phyloP scores from a whole-genome alignment of 2,329 filamentous ascomycete species.

The Phaeoacremonium minimum region DNA sequence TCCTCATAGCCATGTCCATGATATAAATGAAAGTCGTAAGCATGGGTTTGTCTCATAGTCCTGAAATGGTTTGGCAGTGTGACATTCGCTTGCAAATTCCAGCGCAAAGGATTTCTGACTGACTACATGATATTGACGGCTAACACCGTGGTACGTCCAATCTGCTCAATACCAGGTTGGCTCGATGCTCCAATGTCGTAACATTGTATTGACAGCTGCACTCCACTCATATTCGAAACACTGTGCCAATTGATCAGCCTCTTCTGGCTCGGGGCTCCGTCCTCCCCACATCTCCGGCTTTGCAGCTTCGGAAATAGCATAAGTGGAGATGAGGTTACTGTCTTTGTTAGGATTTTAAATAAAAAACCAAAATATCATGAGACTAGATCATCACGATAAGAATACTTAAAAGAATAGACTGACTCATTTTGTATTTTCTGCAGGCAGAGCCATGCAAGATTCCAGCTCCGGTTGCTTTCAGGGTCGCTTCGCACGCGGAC shows the following conservation, averaged over 20 bases:
- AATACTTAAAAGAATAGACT: constrained; percentile 24
- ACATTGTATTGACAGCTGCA: constrained; percentile 58
- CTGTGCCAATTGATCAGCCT: constrained; percentile 53
- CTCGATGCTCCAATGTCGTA: constrained; percentile 62
- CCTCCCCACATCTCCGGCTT: constrained; percentile 69
- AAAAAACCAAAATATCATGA: constrained; percentile 3
- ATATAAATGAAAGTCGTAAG: too few relatives aligned
- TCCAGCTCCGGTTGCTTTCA: constrained; percentile 67
- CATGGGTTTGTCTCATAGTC: too few relatives aligned
- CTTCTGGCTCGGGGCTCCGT: constrained; percentile 47
- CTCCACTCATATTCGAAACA: constrained; percentile 67
- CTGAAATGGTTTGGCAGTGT: too few relatives aligned
- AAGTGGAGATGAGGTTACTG: constrained; percentile 56
- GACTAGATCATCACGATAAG: too few relatives aligned
- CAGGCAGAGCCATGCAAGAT: constrained; percentile 69
- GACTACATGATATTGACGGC: too few relatives aligned
- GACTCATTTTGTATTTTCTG: constrained; percentile 63
- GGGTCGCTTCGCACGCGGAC: constrained; percentile 59
- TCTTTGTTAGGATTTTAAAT: too few relatives aligned
- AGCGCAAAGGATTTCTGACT: too few relatives aligned
- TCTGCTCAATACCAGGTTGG: constrained; percentile 53
- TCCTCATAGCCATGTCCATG: too few relatives aligned
- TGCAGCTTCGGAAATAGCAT: constrained; percentile 56
- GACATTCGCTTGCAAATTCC: too few relatives aligned
- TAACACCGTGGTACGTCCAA: too few relatives aligned